Base-by-base conservation (phyloP, 2,329 filamentous ascomycete genomes). In the Stenocarpella maydis region DNA sequence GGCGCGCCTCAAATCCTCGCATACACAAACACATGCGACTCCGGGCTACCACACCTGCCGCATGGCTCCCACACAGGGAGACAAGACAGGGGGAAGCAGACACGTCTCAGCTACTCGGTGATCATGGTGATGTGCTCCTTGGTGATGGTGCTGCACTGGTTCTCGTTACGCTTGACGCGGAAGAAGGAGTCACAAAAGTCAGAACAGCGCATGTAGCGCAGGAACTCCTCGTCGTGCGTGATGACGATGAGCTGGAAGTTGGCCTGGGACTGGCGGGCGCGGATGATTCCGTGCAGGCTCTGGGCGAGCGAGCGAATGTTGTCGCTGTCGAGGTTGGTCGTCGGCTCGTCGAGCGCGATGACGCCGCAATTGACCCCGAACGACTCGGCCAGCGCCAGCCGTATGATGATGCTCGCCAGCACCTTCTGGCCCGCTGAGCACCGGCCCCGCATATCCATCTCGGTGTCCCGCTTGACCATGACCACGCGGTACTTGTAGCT, bases 191-290 rank as follows among this genome's bases (percentile, higher is more conserved):
- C 96, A 73, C 92, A 93, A 77, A 97, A 98, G 74, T 99, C 95
- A 28, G 90, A 91, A 79, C 94, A 97, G 74, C 94, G 91, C 96
- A 99, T 99, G 77, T 94, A 90, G 67, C 92, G 88, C 77, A 99
- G 78, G 76, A 99, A 99, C 76, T 97, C 94, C 82, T 98, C 97
- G 81, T 99, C 96, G 84, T 99, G 96, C 5, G 96, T 99, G 79
- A 99, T 99, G 76, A 99, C 93, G 77, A 99, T 96, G 68, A 99
- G 88, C 84, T 99, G 97, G 81, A 99, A 98, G 79, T 99, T 99
- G 68, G 90, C 88, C 85, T 99, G 96, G 71, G 91, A 89, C 78
- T 92, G 89, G 9, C 97, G 90, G 19, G 90, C 83, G 75, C 91
- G 87, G 81, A 99, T 98, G 77, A 99, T 97, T 75, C 91, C 88